These are phyloP conservation scores for sweet orange (Citrus sinensis) DNA, from an alignment of 345 rosid genomes.

Conservation along the genomic window DVS_A1.0 CM039164.1:6528001-6528500, in stretches of 20 bases:
- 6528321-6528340: background rate
- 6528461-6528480: no score
- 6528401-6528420: background rate
- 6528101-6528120: conserved; percentile 69
- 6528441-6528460: background rate
- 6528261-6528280: background rate
- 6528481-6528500: background rate
- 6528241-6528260: background rate
- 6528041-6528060: background rate
- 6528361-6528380: background rate
- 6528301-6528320: background rate
- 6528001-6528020: background rate
- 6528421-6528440: background rate
- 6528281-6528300: background rate
- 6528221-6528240: background rate
- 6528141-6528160: conserved; percentile 92
- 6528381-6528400: background rate
- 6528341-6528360: background rate
- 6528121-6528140: conserved; percentile 77
- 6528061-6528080: no score
- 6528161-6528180: conserved; percentile 24
- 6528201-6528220: background rate
- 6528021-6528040: conserved; percentile 5
- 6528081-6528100: no score
- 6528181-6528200: background rate